These are phyloP conservation scores for Sisymbrium irio DNA, from an alignment of 345 rosid species.

Conservation along the genomic window DNA sequence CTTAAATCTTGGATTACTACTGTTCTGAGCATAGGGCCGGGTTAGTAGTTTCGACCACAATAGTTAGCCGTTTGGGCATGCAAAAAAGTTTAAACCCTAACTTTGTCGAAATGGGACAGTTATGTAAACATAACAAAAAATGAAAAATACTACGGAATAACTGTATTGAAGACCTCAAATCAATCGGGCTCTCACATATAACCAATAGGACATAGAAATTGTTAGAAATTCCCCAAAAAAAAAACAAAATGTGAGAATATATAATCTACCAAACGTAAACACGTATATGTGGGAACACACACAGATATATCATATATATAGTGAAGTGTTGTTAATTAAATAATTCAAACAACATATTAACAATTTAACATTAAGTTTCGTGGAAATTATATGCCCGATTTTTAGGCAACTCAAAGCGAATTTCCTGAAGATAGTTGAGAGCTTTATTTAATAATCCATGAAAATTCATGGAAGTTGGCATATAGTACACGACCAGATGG, in stretches of 20 bases:
- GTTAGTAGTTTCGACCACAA: neutral
- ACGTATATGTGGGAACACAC: neutral
- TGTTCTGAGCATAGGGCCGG: neutral
- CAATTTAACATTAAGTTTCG: neutral
- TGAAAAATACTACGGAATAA: neutral
- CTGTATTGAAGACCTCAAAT: neutral
- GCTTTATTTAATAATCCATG: neutral
- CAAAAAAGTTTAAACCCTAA: neutral
- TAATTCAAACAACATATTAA: neutral
- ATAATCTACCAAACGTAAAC: neutral
- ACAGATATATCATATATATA: neutral
- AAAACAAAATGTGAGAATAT: neutral
- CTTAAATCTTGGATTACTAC: neutral
- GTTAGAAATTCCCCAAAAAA: too few relatives aligned
- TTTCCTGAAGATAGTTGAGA: constrained; percentile 22
- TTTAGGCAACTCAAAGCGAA: constrained; percentile 7
- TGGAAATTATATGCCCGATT: constrained; percentile 12
- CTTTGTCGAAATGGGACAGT: neutral
- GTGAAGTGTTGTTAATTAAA: too few relatives aligned
- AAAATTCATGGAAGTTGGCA: constrained; percentile 30
- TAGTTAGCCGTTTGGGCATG: neutral
- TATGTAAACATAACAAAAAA: neutral
- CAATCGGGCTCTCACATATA: too few relatives aligned
- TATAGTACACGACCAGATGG: constrained; percentile 5
- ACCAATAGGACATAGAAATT: too few relatives aligned